phyloP scores from a whole-genome alignment of 2,329 filamentous ascomycete species.

The Albifimbria verrucaria region DNA sequence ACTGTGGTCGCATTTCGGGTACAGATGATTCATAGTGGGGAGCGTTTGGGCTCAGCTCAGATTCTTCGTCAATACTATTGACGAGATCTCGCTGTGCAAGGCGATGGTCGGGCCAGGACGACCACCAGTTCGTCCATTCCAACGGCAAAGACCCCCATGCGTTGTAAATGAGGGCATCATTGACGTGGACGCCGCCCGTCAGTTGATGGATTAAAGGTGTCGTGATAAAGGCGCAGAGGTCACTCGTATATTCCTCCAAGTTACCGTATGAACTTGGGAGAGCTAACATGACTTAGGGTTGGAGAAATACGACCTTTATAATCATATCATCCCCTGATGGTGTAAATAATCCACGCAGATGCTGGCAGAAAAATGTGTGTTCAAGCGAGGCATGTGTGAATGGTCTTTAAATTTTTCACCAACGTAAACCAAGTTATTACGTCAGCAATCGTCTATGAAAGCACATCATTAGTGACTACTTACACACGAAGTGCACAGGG shows the following conservation, averaged over 20 bases:
- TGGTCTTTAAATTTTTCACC: too few relatives aligned
- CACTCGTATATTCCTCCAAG: constrained; percentile 16
- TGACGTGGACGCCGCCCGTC: constrained; percentile 30
- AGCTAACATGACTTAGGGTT: constrained; percentile 9
- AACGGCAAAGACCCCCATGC: constrained; percentile 24
- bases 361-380: too few relatives aligned
- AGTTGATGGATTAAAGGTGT: constrained; percentile 26
- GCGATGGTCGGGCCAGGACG: constrained; percentile 22
- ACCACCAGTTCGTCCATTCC: constrained; percentile 28
- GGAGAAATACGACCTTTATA: too few relatives aligned
- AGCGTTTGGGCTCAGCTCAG: neutral
- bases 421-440: too few relatives aligned
- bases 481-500: too few relatives aligned
- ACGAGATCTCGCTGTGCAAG: constrained; percentile 26
- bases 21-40: neutral
- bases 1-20: constrained; percentile 11
- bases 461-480: too few relatives aligned
- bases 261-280: constrained; percentile 12
- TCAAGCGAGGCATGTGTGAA: too few relatives aligned
- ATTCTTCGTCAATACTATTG: constrained; percentile 19
- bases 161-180: constrained; percentile 26
- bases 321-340: too few relatives aligned
- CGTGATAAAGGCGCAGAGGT: constrained; percentile 18
- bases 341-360: too few relatives aligned
- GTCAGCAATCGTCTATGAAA: too few relatives aligned